Percentiles rank a stretch among this genome's conserved stretches.
phyloP scores from a whole-genome alignment of 805 yeast genomes.

The Isabelozyma pseudorhagii region DNA sequence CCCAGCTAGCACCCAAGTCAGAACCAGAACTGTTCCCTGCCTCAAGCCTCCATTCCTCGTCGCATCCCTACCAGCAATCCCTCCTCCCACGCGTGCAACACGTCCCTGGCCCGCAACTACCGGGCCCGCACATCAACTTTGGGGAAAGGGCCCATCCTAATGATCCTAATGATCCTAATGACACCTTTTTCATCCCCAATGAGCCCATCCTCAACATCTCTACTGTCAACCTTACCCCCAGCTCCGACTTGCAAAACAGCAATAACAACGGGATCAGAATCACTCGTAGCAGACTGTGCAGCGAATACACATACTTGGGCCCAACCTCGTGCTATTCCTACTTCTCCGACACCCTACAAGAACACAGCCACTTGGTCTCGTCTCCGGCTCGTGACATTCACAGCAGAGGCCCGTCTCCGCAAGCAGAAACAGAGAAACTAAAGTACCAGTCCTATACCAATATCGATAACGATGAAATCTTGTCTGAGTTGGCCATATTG shows the following conservation, averaged over 20 bases:
- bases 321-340: conserved; percentile 6
- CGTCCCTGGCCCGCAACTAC: background rate
- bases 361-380: background rate
- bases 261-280: conserved; percentile 1
- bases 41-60: too few relatives aligned
- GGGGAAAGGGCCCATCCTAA: background rate
- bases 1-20: too few relatives aligned
- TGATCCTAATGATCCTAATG: background rate
- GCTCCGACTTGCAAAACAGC: background rate
- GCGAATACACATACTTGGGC: conserved; percentile 7
- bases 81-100: background rate
- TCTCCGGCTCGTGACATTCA: background rate
- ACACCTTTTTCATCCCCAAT: background rate
- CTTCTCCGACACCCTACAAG: conserved; percentile 1
- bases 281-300: conserved; percentile 1
- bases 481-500: conserved; percentile 4
- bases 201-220: conserved; percentile 4
- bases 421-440: background rate
- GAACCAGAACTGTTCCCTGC: background rate
- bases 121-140: background rate
- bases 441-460: background rate
- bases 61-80: background rate
- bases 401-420: background rate
- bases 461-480: conserved; percentile 1
- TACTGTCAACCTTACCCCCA: conserved; percentile 1